These are phyloP conservation scores for Parsonsia alboflavescens DNA, from an alignment of 257 asterid genomes.

Conservation along the genomic window DNA sequence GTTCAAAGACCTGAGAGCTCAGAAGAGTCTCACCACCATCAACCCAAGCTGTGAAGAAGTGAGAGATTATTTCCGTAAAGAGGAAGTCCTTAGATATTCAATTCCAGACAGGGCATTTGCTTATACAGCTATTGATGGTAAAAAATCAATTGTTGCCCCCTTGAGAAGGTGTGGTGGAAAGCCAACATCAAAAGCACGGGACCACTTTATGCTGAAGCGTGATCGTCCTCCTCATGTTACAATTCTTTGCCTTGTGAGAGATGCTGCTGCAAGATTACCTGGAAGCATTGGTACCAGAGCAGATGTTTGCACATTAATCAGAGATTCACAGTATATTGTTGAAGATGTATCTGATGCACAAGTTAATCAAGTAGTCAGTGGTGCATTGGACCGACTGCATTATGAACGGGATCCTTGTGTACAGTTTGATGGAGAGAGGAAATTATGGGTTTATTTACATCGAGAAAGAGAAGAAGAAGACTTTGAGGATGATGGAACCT, in stretches of 20 bases:
- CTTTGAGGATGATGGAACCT: slow-evolving; percentile 98
- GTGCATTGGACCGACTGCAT: slow-evolving; percentile 94
- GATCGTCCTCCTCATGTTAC: slow-evolving; percentile 98
- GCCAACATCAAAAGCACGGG: slow-evolving; percentile 99
- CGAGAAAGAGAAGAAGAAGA: slow-evolving; percentile 97
- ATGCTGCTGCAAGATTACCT: slow-evolving; percentile 98
- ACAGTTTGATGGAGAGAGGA: slow-evolving; percentile 92
- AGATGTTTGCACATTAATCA: slow-evolving; percentile 86
- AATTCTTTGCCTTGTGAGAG: slow-evolving; percentile 94
- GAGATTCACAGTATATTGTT: slow-evolving; percentile 93
- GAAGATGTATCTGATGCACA: slow-evolving; percentile 94
- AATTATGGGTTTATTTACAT: slow-evolving; percentile 90
- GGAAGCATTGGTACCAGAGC: slow-evolving; percentile 99
- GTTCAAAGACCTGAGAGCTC: slow-evolving; percentile 96
- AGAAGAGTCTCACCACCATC: slow-evolving; percentile 91
- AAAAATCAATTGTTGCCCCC: slow-evolving; percentile 93
- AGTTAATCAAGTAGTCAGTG: slow-evolving; percentile 95
- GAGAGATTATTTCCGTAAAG: slow-evolving; percentile 73
- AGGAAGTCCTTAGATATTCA: slow-evolving; percentile 88
- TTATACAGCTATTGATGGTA: slow-evolving; percentile 92
- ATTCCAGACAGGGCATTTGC: slow-evolving; percentile 95
- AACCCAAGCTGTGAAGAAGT: slow-evolving; percentile 87
- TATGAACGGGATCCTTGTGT: slow-evolving; percentile 99
- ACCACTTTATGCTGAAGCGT: slow-evolving; percentile 93
- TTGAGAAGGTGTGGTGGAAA: slow-evolving; percentile 98